Evolutionary conservation across 106 monocot genomes (phyloP).

Genomic region (Allium cepa): DNA sequence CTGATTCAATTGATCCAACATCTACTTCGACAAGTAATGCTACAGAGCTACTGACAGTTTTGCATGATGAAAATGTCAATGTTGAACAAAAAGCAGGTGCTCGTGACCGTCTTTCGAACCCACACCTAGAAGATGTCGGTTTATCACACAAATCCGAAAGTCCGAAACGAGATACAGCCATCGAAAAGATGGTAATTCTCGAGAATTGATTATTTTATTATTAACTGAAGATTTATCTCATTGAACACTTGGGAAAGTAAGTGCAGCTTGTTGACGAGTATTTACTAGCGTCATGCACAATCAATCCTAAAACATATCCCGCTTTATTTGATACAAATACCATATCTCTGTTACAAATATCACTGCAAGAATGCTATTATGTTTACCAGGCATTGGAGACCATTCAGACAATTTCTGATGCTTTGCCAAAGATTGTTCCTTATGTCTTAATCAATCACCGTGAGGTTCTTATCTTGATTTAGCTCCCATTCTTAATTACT

Average conservation of each 20-base stretch:
- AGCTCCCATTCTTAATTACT: slow-evolving; percentile 8
- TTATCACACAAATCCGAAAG: slow-evolving; percentile 30
- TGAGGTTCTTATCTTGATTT: slow-evolving; percentile 72
- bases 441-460: slow-evolving; percentile 98
- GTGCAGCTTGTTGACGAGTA: too few relatives aligned
- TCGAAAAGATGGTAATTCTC: slow-evolving; percentile 51
- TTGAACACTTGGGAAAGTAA: too few relatives aligned
- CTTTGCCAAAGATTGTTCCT: slow-evolving; percentile 95
- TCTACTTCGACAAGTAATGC: slow-evolving; percentile 12
- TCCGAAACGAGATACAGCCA: slow-evolving; percentile 23
- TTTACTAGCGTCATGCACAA: too few relatives aligned
- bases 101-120: slow-evolving; percentile 14
- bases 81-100: slow-evolving; percentile 13
- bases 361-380: not conserved
- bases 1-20: slow-evolving; percentile 10
- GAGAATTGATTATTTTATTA: not conserved
- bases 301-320: too few relatives aligned
- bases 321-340: too few relatives aligned
- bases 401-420: slow-evolving; percentile 89
- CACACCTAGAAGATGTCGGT: slow-evolving; percentile 14
- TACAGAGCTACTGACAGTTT: slow-evolving; percentile 12
- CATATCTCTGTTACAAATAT: too few relatives aligned
- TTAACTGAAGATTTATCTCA: not conserved
- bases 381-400: slow-evolving; percentile 63
- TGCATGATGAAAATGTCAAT: slow-evolving; percentile 30